phyloP scores from a whole-genome alignment of 2,329 filamentous ascomycete species.

The Neonectria punicea region DNA sequence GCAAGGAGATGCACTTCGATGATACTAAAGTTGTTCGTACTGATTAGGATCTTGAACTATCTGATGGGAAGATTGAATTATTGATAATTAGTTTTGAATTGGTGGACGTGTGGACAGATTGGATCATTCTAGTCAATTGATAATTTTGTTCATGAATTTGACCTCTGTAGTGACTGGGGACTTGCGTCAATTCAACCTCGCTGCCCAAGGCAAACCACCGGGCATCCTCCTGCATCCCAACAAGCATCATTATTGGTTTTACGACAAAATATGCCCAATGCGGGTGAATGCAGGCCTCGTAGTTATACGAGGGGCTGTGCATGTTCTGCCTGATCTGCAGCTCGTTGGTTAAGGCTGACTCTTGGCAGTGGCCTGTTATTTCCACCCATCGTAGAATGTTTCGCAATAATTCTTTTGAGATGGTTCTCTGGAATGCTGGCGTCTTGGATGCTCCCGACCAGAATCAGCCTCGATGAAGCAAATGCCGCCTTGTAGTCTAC shows the following conservation, averaged over 20 bases:
- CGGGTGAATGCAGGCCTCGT: neutral
- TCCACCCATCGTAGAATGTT: no score
- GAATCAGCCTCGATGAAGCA: no score
- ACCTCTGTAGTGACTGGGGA: no score
- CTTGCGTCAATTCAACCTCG: neutral
- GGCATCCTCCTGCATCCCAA: neutral
- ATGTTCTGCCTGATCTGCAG: neutral
- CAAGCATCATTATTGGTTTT: neutral
- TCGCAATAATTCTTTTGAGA: no score
- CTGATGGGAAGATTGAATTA: neutral
- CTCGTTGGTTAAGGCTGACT: neutral
- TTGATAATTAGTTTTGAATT: no score
- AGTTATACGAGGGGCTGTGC: neutral
- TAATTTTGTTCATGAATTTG: neutral
- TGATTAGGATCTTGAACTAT: no score
- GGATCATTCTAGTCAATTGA: neutral
- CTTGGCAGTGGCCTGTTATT: no score
- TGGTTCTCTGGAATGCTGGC: no score
- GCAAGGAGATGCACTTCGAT: neutral
- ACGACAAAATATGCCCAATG: neutral
- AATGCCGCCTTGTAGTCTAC: no score
- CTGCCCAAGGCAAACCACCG: neutral
- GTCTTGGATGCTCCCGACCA: no score
- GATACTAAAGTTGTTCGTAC: neutral
- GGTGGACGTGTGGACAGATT: no score